These are phyloP conservation scores for Globisporangium spinosum DNA, from an alignment of 352 stramenopile species.

Conservation along the genomic window DNA sequence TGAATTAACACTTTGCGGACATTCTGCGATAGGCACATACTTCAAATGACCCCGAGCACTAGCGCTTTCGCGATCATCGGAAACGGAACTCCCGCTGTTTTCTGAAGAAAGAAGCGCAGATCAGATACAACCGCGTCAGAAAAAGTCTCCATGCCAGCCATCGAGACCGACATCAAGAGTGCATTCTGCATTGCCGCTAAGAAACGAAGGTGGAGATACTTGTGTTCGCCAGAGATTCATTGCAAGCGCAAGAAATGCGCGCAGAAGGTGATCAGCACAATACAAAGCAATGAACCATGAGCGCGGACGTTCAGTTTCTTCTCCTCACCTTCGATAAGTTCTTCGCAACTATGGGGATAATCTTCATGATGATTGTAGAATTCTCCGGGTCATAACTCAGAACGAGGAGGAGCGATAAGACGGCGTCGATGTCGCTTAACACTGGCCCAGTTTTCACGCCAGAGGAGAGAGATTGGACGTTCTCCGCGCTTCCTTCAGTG, in stretches of 20 bases:
- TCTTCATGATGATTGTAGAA: not conserved
- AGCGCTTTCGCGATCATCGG: not conserved
- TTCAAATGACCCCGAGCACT: conserved; percentile 6
- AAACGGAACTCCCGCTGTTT: not conserved
- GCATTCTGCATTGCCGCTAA: conserved; percentile 2
- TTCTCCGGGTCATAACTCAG: conserved; percentile 5
- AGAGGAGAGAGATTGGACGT: not conserved
- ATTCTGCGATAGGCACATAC: not conserved
- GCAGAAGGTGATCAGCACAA: not conserved
- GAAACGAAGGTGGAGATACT: conserved; percentile 6
- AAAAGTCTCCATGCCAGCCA: conserved; percentile 1
- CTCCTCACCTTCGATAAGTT: conserved; percentile 1
- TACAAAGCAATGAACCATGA: not conserved
- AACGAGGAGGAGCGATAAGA: conserved; percentile 2
- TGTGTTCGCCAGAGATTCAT: not conserved
- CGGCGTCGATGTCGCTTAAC: conserved; percentile 5
- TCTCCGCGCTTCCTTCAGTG: not conserved
- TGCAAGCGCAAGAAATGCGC: not conserved
- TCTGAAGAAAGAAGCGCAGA: not conserved
- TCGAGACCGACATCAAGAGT: not conserved
- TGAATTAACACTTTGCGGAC: not conserved
- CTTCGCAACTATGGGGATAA: not conserved
- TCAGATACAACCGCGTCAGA: not conserved
- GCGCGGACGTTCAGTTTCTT: not conserved
- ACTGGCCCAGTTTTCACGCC: not conserved